phyloP scores from a whole-genome alignment of 257 asterid genomes.

The Solanum megistacrolobum region DNA sequence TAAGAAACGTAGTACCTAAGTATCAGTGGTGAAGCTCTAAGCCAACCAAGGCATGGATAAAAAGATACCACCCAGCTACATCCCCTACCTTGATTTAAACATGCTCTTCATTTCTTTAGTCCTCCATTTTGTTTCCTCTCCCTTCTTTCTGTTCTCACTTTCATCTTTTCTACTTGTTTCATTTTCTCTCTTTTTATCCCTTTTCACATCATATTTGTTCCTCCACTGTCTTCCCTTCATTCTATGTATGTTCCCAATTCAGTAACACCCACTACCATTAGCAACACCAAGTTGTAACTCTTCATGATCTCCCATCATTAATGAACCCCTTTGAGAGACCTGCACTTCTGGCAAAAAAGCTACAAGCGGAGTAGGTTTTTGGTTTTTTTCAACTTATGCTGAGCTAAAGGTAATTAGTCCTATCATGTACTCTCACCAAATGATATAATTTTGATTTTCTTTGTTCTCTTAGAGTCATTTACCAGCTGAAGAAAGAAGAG shows the following conservation, averaged over 20 bases:
- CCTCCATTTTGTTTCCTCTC: not conserved
- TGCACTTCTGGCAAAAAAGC: not conserved
- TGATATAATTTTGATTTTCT: not conserved
- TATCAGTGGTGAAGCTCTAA: not conserved
- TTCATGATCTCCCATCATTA: not conserved
- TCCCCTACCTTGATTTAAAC: not conserved
- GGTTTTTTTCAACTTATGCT: not conserved
- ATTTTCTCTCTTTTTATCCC: not conserved
- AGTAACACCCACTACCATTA: not conserved
- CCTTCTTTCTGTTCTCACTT: not conserved
- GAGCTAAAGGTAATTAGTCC: not conserved
- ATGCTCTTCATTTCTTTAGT: not conserved
- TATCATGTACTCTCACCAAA: not conserved
- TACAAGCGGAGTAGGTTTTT: not conserved
- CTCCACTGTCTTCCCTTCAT: not conserved
- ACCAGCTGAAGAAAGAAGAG: not conserved
- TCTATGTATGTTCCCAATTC: not conserved
- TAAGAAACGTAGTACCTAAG: not conserved
- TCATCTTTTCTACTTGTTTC: not conserved
- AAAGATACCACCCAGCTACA: not conserved
- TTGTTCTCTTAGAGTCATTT: not conserved
- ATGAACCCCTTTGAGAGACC: not conserved
- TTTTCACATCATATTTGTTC: not conserved
- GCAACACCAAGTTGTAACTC: not conserved
- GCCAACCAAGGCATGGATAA: not conserved